Evolutionary conservation across 192 early-diverging fungal genomes (phyloP).

Genomic region (Gamsiella multidivaricata): DNA sequence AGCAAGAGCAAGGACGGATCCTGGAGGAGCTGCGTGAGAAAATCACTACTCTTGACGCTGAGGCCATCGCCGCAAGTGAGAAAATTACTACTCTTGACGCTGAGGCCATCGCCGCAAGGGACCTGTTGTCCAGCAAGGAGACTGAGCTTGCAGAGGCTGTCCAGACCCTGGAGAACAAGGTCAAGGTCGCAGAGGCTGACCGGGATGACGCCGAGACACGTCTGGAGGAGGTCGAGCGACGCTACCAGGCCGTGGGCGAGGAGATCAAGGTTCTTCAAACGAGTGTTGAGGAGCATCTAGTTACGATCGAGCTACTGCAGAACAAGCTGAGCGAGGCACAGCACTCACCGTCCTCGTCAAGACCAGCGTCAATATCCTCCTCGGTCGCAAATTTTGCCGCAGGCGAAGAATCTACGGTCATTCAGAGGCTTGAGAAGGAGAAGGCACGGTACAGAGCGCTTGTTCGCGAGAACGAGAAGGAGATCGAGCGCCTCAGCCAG

Average conservation of each 20-base stretch:
- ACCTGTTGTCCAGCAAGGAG: not conserved
- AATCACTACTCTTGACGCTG: not conserved
- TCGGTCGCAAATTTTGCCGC: not conserved
- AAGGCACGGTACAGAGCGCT: slow-evolving; percentile 35
- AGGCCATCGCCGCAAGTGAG: slow-evolving; percentile 6
- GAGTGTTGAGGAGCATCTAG: slow-evolving; percentile 9
- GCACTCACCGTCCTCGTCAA: slow-evolving; percentile 7
- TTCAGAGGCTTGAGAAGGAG: slow-evolving; percentile 42
- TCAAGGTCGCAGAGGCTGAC: slow-evolving; percentile 44
- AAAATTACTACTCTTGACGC: slow-evolving; percentile 3
- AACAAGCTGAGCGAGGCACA: slow-evolving; percentile 14
- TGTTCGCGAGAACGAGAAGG: slow-evolving; percentile 47
- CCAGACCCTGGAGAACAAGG: slow-evolving; percentile 16
- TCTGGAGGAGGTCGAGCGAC: slow-evolving; percentile 31
- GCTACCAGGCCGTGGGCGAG: slow-evolving; percentile 30
- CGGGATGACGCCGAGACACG: slow-evolving; percentile 43
- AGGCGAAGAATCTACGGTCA: slow-evolving; percentile 18
- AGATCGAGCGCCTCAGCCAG: slow-evolving; percentile 47
- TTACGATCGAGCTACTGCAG: slow-evolving; percentile 31
- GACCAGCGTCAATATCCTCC: slow-evolving; percentile 23
- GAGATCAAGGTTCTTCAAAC: slow-evolving; percentile 28
- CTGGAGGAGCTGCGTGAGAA: slow-evolving; percentile 13
- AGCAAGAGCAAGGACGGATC: slow-evolving; percentile 23
- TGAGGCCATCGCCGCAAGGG: slow-evolving; percentile 3
- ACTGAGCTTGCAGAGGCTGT: slow-evolving; percentile 18